Evolutionary conservation across 2,329 filamentous ascomycete species (phyloP), one percentile per base, ranked within the genome.

Genomic region (Nemania sp.): DNA sequence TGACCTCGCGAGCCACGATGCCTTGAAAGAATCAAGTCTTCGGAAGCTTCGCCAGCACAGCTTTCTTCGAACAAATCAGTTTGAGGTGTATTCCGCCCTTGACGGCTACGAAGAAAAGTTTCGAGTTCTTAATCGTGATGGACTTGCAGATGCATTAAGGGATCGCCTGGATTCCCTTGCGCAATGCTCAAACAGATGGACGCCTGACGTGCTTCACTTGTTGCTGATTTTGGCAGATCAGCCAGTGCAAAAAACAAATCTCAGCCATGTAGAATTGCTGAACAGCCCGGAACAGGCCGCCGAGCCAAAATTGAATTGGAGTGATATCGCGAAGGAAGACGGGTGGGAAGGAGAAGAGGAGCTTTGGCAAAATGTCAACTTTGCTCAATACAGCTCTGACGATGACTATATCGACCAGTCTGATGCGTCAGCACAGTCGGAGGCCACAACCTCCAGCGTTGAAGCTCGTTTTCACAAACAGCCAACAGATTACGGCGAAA

Each of bases 31-130:
- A 47, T 73, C 72, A 20, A 74, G 77, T 30, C 63, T 85, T 24
- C 78, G 77, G 24, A 76, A 66, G 41, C 68, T 88, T 30, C 80
- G 79, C 44, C 72, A 79, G 26, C 77, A 84, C 61, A 80, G 72
- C 41, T 83, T 82, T 67, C 75, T 81, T 28, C 81, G 87, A 31
- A 90, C 86, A 1, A 90, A 93, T 65, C 88, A 90, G 61, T 92
- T 92, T 66, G 84, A 89, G 39, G 82, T 92, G 17, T 75, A 80
- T 33, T 79, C 80, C 31, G 80, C 79, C 30, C 76, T 93, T 2
- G 77, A 83, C 43, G 89, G 89, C 1, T 77, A 97, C 2, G 86
- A 92, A 61, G 94, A 97, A 73, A 91, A 93, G 63, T 94, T 97
- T 64, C 82, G 85, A 26, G 80, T 97, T 49, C 80, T 90, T 42